These are phyloP conservation scores for Marchantia polymorpha DNA, from an alignment of 225 moss, liverwort and hornwort genomes.

Conservation along the genomic window DNA sequence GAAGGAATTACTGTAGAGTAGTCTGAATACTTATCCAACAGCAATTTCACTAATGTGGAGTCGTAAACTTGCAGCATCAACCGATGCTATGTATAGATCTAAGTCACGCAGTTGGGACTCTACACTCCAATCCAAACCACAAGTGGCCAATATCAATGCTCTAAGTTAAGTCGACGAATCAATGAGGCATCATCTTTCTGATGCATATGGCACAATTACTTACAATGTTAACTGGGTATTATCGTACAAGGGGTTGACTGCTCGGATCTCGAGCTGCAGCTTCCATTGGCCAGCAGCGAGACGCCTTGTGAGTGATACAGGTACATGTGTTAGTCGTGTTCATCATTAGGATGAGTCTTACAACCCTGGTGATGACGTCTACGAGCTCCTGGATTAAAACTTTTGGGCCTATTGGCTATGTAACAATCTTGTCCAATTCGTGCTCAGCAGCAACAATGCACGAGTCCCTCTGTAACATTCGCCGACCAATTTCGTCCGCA, in stretches of 20 bases:
- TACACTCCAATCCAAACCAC: background rate
- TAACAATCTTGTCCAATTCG: constrained; percentile 55
- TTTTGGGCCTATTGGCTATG: background rate
- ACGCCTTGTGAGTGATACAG: background rate
- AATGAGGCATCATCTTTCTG: background rate
- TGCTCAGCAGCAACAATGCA: constrained; percentile 73
- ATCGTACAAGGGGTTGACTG: constrained; percentile 1
- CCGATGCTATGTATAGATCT: background rate
- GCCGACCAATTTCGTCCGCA: constrained; percentile 25
- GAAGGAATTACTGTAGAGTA: background rate
- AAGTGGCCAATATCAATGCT: background rate
- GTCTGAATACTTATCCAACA: background rate
- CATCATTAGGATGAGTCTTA: background rate
- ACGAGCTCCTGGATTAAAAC: too few species aligned
- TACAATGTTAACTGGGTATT: background rate
- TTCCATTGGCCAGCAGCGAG: background rate
- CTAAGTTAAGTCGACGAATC: constrained; percentile 10
- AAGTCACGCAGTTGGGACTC: background rate
- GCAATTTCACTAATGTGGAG: background rate
- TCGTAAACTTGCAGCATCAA: background rate
- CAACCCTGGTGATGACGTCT: background rate
- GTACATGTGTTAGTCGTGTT: background rate
- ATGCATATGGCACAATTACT: background rate
- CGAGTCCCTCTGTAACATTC: constrained; percentile 59
- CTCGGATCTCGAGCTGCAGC: background rate